Base-by-base conservation (phyloP, 1,284 basidiomycete species). In the Sanghuangporus weigelae region DNA sequence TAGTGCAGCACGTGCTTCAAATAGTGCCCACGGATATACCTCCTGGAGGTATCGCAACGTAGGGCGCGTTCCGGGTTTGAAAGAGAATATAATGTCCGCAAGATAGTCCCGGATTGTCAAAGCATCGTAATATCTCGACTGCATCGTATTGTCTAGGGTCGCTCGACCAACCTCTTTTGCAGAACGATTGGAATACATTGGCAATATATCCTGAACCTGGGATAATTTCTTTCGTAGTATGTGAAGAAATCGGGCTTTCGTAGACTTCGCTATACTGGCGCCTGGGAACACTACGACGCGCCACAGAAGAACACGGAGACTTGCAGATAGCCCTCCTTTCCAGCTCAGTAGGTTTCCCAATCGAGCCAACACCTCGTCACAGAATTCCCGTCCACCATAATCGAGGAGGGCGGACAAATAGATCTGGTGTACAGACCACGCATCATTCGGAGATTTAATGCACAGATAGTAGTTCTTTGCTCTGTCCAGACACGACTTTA, bases 1-100 rank as follows among this genome's bases (percentile, higher is more conserved):
- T 31, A 66, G 39, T 36, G 62, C 65, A 10, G 57, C 58, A 48
- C 61, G 65, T 21, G 42, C 50, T 46, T 66, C 62, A 26, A 62
- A 66, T 21, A 61, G 35, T 8, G 40, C 59, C 65, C 65, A 66
- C 5, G 46, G 54, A 42, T 60, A 60, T 26, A 60, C 26, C n/a
- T 63, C 57, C 19, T 19, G 26, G 19, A 65, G 50, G 35, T 59
- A 60, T 10, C 50, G 48, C 38, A 39, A 36, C 16, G 31, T n/a
- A 1, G 12, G 44, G 10, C 44, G 42, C 23, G 38, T 42, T 5
- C 62, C 62, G n/a, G 62, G 62, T 11, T 51, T 50, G 35, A 16
- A 21, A 16, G 63, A 54, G 54, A 64, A 64, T 31, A 64, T 23
- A 16, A 64, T 35, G 50, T 64, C 50, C 12, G 39, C 50, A 36